Base-by-base conservation (phyloP, 495 filamentous ascomycete species). In the Tuber umbilicatum region DNA sequence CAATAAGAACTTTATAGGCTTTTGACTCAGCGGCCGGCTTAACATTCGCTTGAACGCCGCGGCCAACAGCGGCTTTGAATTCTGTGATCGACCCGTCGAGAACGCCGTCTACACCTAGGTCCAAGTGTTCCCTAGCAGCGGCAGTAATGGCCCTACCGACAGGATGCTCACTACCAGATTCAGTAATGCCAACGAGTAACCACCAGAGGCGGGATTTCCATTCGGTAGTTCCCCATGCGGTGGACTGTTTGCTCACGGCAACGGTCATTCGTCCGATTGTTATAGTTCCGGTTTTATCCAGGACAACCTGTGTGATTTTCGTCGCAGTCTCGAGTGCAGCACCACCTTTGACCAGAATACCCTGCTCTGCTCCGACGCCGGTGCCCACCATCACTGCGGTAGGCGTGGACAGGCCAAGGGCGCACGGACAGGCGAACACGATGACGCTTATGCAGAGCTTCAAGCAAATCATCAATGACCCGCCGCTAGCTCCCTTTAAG, bases 371-470 rank as follows among this genome's bases (percentile, higher is more conserved):
- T 55, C 96, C 95, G 37, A 98, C 89, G 68, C 95, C 95, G 14
- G 96, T 98, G 19, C 96, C 95, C 5, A 99, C 95, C 96, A 99
- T 98, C 78, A 99, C 94, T 1, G 95, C 95, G 0, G 95, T 99
- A 3, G 95, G 95, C 0, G 95, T 98, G 67, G 92, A 92, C 23
- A 99, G 88, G 70, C 95, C 95, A 38, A 99, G 87, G 0, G 96
- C 96, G 80, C 95, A 99, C 31, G 95, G 95, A 82, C 95, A 99
- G 6, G 95, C 95, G 84, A 99, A 97, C 31, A 98, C 96, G 82
- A 99, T 97, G 72, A 99, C 95, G 0, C 96, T 95, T 77, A 99
- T 99, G 83, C 96, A 98, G 21, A 99, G 89, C 85, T 99, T 95
- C 71, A 98, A 85, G 82, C 96, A 99, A 3, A 99, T 92, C 93